A percentile compares a stretch with the other conserved stretches of the same genome.
Evolutionary conservation across 805 yeast species (phyloP).

Genomic region (Ogataea ganodermae): DNA sequence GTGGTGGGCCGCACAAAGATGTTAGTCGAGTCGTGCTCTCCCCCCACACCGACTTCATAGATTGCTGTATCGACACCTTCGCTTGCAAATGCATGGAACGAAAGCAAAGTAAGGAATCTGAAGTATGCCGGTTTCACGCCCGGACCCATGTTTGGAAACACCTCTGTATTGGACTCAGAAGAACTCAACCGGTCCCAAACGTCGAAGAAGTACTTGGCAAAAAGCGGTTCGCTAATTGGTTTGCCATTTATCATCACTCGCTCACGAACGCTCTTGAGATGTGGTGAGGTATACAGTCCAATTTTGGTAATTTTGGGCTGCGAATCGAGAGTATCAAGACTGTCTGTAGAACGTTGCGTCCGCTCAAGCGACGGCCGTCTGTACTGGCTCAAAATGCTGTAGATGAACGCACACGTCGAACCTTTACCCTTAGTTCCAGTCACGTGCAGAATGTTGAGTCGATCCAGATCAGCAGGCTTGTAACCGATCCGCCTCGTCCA

Average conservation of each 20-base stretch:
- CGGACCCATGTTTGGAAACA: conserved; percentile 73
- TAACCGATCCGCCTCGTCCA: conserved; percentile 76
- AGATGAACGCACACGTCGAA: conserved; percentile 92
- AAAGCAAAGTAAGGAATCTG: conserved; percentile 82
- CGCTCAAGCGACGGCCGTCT: conserved; percentile 24
- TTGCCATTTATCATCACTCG: conserved; percentile 84
- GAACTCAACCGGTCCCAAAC: conserved; percentile 78
- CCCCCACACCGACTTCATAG: conserved; percentile 98
- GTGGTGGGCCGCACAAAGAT: conserved; percentile 76
- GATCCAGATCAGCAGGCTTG: conserved; percentile 64
- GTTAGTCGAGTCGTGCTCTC: conserved; percentile 96
- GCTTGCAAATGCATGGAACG: conserved; percentile 85
- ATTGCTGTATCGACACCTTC: conserved; percentile 94
- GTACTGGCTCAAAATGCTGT: conserved; percentile 75
- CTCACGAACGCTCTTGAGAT: conserved; percentile 88
- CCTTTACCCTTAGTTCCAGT: conserved; percentile 99
- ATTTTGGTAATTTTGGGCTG: conserved; percentile 51
- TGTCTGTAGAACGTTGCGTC: not conserved
- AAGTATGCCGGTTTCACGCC: conserved; percentile 89
- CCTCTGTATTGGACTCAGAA: conserved; percentile 52
- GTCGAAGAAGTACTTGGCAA: conserved; percentile 89
- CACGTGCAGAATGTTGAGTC: conserved; percentile 79
- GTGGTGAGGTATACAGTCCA: conserved; percentile 97
- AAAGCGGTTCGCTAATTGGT: conserved; percentile 78
- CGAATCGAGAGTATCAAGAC: conserved; percentile 10